phyloP scores from a whole-genome alignment of 352 stramenopile genomes.

The Peronospora farinosa region DNA sequence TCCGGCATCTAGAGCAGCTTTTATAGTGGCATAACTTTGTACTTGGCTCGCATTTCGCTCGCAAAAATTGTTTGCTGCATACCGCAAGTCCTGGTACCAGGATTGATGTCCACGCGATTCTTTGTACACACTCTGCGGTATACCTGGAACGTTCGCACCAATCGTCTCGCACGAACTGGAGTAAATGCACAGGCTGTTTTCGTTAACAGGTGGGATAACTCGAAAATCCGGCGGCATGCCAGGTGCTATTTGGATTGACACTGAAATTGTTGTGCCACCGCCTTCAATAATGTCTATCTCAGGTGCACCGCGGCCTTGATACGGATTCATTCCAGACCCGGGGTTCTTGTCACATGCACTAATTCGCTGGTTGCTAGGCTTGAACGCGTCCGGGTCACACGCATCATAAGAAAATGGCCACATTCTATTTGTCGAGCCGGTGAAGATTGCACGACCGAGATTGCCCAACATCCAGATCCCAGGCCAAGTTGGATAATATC shows the following conservation, averaged over 20 bases:
- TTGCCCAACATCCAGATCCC: conserved; percentile 93
- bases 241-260: conserved; percentile 54
- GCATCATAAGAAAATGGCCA: conserved; percentile 92
- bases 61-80: conserved; percentile 58
- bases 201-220: conserved; percentile 24
- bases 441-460: conserved; percentile 89
- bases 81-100: conserved; percentile 62
- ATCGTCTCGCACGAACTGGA: conserved; percentile 33
- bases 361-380: conserved; percentile 41
- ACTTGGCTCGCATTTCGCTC: conserved; percentile 19
- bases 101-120: conserved; percentile 37
- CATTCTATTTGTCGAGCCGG: conserved; percentile 84
- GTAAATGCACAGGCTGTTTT: conserved; percentile 45
- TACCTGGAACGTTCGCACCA: conserved; percentile 42
- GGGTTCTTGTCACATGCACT: conserved; percentile 83
- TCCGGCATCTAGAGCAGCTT: conserved; percentile 20
- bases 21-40: conserved; percentile 25
- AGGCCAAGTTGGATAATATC: conserved; percentile 77
- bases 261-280: conserved; percentile 67
- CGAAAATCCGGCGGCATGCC: conserved; percentile 50
- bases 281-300: conserved; percentile 94
- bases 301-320: conserved; percentile 80
- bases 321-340: conserved; percentile 84
- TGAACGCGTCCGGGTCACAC: conserved; percentile 51
- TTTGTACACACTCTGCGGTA: conserved; percentile 39